Base-by-base conservation (phyloP, 73 alveolate species). In the Stentor roeselii region DNA sequence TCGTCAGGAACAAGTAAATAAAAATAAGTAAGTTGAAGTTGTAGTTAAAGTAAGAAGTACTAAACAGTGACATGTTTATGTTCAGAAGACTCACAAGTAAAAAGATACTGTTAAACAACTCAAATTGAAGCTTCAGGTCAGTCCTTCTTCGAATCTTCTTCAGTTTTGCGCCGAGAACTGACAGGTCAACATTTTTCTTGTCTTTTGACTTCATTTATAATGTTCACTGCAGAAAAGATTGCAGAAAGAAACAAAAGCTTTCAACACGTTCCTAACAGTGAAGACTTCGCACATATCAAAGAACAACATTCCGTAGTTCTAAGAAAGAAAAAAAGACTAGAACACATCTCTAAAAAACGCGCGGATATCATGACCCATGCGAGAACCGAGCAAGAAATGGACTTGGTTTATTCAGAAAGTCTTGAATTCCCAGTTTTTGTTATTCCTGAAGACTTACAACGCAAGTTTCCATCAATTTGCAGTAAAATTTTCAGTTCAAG, bases 171-270 rank as follows among this genome's bases (percentile, higher is more conserved):
- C 21, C 14, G 21, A 67, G 34, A 30, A 32, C 50, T 1, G n/a
- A 21, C 37, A 67, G 34, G 34, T 67, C 34, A 27, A 67, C 34
- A 11, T 15, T 67, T 32, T 67, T 67, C 34, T 32, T 67, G 21
- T 67, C 80, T 34, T 67, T 67, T 27, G 80, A n/a, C 34, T 67
- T 67, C 80, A 67, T 67, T n/a, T 67, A 67, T 21, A 67, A 67
- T 50, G 67, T 11, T 21, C 67, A 50, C 67, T 11, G 67, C 67
- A 50, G 30, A 50, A 11, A 6, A 21, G 21, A 11, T 6, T 21
- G 67, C 6, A 11, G 67, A 50, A 21, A 6, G 67, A 11, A 50
- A 50, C 67, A 50, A 50, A 50, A 11, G 30, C 21, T 50, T 50
- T 21, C 67, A 50, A 50, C 6, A 50, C 6, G 30, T 11, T 11